These are phyloP conservation scores for Aspergillus homomorphus DNA, from an alignment of 495 filamentous ascomycete species.

Conservation along the genomic window DNA sequence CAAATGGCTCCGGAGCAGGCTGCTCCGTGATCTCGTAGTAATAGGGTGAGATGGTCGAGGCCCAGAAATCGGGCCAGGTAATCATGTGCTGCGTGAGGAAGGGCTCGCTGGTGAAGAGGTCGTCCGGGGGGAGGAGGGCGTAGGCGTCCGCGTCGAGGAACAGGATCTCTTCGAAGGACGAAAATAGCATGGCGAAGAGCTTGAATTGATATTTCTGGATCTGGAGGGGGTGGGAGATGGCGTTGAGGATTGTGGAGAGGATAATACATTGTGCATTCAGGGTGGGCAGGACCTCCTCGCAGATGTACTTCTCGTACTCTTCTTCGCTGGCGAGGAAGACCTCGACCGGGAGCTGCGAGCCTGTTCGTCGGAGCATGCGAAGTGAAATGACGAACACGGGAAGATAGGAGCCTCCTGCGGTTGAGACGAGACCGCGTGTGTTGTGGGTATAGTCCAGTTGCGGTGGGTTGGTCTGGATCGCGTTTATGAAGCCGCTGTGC, in stretches of 20 bases:
- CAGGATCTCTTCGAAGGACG: slow-evolving; percentile 52
- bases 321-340: slow-evolving; percentile 46
- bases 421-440: slow-evolving; percentile 46
- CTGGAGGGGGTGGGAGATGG: slow-evolving; percentile 21
- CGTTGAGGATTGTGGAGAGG: slow-evolving; percentile 34
- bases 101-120: slow-evolving; percentile 42
- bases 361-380: slow-evolving; percentile 50
- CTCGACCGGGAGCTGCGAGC: slow-evolving; percentile 52
- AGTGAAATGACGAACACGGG: slow-evolving; percentile 46
- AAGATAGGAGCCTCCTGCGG: slow-evolving; percentile 36
- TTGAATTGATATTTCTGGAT: slow-evolving; percentile 53
- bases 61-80: slow-evolving; percentile 58
- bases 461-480: slow-evolving; percentile 31
- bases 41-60: slow-evolving; percentile 39
- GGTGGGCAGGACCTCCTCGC: slow-evolving; percentile 43
- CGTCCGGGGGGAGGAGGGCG: slow-evolving; percentile 44
- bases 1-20: slow-evolving; percentile 21
- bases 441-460: slow-evolving; percentile 33
- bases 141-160: slow-evolving; percentile 55
- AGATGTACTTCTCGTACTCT: slow-evolving; percentile 49
- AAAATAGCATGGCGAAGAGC: slow-evolving; percentile 52
- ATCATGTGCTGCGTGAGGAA: slow-evolving; percentile 46
- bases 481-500: slow-evolving; percentile 36
- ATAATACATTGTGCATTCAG: slow-evolving; percentile 49
- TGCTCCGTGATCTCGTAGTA: slow-evolving; percentile 50